phyloP scores from a whole-genome alignment of 163 green algal genomes.

The Coccomyxa subellipsoidea region DNA sequence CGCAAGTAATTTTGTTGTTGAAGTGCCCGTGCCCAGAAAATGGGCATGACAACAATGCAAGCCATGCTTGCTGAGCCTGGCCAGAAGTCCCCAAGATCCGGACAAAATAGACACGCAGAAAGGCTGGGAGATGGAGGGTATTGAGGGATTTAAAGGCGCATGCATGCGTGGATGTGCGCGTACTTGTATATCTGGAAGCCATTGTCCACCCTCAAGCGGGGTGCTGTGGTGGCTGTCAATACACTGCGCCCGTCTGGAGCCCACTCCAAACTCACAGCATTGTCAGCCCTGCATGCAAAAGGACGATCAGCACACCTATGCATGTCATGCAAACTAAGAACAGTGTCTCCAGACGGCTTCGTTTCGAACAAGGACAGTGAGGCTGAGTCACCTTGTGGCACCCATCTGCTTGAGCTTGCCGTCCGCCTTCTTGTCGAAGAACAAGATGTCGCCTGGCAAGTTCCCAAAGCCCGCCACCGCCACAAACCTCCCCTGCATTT shows the following conservation, averaged over 20 bases:
- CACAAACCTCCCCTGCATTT: slow-evolving; percentile 79
- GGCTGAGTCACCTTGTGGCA: slow-evolving; percentile 24
- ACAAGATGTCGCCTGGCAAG: slow-evolving; percentile 89
- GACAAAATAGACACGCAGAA: not conserved
- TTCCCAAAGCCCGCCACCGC: slow-evolving; percentile 93
- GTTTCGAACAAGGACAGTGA: not conserved
- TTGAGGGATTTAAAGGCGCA: no score
- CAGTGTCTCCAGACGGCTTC: no score
- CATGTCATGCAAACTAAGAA: no score
- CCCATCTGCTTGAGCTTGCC: slow-evolving; percentile 82
- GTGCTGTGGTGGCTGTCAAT: slow-evolving; percentile 80
- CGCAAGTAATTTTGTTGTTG: no score
- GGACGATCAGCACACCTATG: no score
- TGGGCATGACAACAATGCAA: no score
- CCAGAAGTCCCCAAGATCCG: not conserved
- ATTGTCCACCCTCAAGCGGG: slow-evolving; percentile 96
- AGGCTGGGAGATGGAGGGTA: no score
- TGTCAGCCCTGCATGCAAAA: slow-evolving; percentile 37
- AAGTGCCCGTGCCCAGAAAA: no score
- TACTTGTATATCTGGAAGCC: slow-evolving; percentile 68
- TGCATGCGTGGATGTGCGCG: not conserved
- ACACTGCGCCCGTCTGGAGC: slow-evolving; percentile 81
- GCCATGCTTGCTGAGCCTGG: not conserved
- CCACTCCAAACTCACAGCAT: slow-evolving; percentile 84
- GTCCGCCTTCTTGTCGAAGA: slow-evolving; percentile 84